These are phyloP conservation scores for Pseudogymnoascus sp. DNA, from an alignment of 2,329 filamentous ascomycete species.

Conservation along the genomic window DNA sequence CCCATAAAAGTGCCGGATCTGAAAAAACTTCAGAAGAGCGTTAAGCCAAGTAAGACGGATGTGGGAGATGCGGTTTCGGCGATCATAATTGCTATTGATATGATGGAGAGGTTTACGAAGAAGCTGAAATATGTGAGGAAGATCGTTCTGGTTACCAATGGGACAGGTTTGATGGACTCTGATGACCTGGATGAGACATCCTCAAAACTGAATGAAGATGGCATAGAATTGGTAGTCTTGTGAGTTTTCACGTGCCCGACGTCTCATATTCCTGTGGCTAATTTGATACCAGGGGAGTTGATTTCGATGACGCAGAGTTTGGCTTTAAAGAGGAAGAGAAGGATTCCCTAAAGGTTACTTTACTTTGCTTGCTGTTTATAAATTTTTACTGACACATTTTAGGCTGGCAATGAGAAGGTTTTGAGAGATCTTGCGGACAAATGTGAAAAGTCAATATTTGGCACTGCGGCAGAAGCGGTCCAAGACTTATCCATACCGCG, in stretches of 20 bases:
- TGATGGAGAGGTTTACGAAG: constrained; percentile 74
- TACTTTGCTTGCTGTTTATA: background rate
- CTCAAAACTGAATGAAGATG: constrained; percentile 63
- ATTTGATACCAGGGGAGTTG: constrained; percentile 57
- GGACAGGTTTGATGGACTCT: constrained; percentile 60
- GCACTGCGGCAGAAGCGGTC: constrained; percentile 80
- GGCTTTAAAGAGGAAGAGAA: constrained; percentile 92
- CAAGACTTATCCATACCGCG: constrained; percentile 69
- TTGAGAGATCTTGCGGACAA: constrained; percentile 57
- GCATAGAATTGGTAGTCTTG: constrained; percentile 73
- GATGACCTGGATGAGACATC: constrained; percentile 64
- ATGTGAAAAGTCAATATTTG: constrained; percentile 62
- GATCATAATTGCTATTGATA: constrained; percentile 73
- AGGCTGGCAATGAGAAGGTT: constrained; percentile 64
- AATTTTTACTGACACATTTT: constrained; percentile 17
- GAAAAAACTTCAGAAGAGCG: constrained; percentile 49
- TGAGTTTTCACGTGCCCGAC: constrained; percentile 36
- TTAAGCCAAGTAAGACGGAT: constrained; percentile 60
- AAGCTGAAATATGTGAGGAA: constrained; percentile 73
- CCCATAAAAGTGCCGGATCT: constrained; percentile 60
- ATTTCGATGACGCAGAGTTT: constrained; percentile 87
- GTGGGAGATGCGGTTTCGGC: constrained; percentile 81
- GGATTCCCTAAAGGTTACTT: constrained; percentile 52
- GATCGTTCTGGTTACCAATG: constrained; percentile 83
- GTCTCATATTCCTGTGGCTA: constrained; percentile 13